phyloP scores from a whole-genome alignment of 179 eudicot genomes.

The Carnegiea gigantea region DNA sequence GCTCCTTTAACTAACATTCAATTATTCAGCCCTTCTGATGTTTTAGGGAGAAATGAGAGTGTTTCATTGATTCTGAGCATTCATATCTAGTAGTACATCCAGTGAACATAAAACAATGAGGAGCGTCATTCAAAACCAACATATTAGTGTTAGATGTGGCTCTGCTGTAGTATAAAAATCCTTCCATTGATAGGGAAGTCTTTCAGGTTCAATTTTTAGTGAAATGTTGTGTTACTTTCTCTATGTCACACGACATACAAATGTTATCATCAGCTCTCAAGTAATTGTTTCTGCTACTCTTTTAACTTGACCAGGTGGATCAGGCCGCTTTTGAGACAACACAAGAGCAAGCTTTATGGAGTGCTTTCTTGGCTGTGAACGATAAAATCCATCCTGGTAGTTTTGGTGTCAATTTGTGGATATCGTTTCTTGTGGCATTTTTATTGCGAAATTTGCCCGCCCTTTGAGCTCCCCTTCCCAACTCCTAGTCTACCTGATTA shows the following conservation, averaged over 20 bases:
- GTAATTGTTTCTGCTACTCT: neutral
- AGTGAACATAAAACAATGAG: neutral
- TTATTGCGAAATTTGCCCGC: neutral
- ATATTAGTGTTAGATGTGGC: neutral
- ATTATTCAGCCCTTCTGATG: too few relatives aligned
- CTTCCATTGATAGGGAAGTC: too few relatives aligned
- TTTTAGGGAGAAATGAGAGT: too few relatives aligned
- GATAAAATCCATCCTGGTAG: conserved; percentile 71
- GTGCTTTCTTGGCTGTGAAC: conserved; percentile 65
- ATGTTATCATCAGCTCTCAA: neutral
- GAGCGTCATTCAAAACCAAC: neutral
- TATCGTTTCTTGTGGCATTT: neutral
- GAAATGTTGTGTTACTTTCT: too few relatives aligned
- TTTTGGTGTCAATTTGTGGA: neutral
- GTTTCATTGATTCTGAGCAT: neutral
- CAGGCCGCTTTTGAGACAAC: conserved; percentile 68
- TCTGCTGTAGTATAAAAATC: too few relatives aligned
- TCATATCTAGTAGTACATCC: neutral
- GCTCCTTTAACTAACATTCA: conserved; percentile 9
- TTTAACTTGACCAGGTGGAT: conserved; percentile 54
- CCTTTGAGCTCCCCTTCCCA: neutral
- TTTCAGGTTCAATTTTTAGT: too few relatives aligned
- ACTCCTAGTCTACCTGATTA: neutral
- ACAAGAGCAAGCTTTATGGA: conserved; percentile 86
- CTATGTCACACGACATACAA: too few relatives aligned